Conservation (phyloP, 208 protist species). For the Trypanosoma boissoni region DNA sequence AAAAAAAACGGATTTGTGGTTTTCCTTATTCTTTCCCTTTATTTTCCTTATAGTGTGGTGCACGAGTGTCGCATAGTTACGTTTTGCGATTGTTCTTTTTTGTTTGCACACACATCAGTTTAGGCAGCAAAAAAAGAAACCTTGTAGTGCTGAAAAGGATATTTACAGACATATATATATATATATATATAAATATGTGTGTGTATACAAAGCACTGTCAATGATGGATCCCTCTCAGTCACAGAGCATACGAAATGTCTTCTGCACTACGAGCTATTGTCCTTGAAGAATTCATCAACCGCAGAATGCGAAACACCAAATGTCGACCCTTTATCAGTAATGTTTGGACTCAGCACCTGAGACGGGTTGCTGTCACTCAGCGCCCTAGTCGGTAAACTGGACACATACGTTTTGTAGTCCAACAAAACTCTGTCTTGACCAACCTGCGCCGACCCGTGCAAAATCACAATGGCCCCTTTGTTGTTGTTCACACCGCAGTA, state of each 20-base stretch:
- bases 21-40: no score
- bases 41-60: no score
- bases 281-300: neutral
- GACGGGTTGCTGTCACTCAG: slow-evolving; percentile 10
- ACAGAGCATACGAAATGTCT: neutral
- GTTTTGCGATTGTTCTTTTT: no score
- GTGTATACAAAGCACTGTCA: neutral
- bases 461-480: slow-evolving; percentile 64
- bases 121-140: no score
- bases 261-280: neutral
- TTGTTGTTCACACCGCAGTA: slow-evolving; percentile 79
- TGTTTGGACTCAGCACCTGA: neutral
- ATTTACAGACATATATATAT: neutral
- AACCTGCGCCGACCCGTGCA: slow-evolving; percentile 42
- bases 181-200: neutral
- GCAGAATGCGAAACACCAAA: neutral
- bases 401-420: slow-evolving; percentile 62
- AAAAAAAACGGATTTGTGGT: no score
- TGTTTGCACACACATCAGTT: no score
- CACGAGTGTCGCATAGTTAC: no score
- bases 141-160: no score
- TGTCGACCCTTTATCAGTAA: neutral
- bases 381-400: slow-evolving; percentile 19
- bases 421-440: slow-evolving; percentile 44
- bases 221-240: neutral